Base-by-base conservation (phyloP, 2,329 filamentous ascomycete species). In the Epicoccum nigrum region DNA sequence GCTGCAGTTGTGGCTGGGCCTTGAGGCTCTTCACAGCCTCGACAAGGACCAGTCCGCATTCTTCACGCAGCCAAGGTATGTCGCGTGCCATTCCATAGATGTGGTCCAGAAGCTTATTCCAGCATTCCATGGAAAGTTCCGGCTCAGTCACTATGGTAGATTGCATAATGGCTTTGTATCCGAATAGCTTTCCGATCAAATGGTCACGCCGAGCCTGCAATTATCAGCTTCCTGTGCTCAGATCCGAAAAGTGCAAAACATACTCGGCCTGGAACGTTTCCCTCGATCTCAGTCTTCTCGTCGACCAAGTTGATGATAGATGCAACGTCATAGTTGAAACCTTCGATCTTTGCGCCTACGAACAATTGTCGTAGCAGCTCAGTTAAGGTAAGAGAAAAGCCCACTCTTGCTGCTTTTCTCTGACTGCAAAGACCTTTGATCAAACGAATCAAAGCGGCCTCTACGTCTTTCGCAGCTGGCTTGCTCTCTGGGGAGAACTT, bases 361-460 rank as follows among this genome's bases (percentile, higher is more conserved):
- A 88, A 89, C 4, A 92, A 75, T 65, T 93, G 85, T 4, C 83
- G 81, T 35, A 96, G 71, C 7, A 95, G 77, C 73, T 97, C 92
- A 0, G 92, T 88, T 60, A 97, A 77, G 0, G 93, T 93, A 47
- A 97, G 81, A 45, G 91, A 96, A 71, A 96, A 97, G 3, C 94
- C 94, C 42, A 94, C 77, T 20, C 94, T 83, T 15, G 93, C 91
- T 11, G 90, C 90, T 76, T 96, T 96, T 50, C 91, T 86, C 46
- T 91, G 88, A 70, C 92, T 97, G 55, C 92, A 92, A 15, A 97
- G 84, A 32, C 94, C 94, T 46, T 90, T 86, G 71, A 97, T 90
- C 30, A 99, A 79, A 43, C 77, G 70, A 21, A 69, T 70, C 16
- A 79, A 56, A 4, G 72, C 72, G 20, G 69, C 68, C 38, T 77